phyloP scores from a whole-genome alignment of 1,139 yeast species.

The Kodamaea ohmeri region DNA sequence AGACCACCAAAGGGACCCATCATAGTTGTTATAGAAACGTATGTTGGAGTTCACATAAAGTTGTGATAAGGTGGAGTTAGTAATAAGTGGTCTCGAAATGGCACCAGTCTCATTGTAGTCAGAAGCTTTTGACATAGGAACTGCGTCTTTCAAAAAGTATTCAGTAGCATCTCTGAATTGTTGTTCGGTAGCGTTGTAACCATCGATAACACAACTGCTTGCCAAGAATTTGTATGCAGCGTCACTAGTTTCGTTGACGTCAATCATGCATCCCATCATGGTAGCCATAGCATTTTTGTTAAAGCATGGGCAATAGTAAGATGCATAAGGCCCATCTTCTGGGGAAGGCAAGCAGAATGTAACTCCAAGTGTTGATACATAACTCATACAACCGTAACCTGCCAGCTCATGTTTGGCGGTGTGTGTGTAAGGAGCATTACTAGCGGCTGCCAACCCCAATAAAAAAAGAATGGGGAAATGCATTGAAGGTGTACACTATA shows the following conservation, averaged over 20 bases:
- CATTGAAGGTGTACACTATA: too few relatives aligned
- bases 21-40: constrained; percentile 28
- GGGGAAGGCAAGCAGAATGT: constrained; percentile 3
- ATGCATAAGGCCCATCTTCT: neutral
- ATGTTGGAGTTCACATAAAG: constrained; percentile 2
- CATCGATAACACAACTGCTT: neutral
- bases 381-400: neutral
- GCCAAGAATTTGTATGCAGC: neutral
- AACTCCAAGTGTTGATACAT: too few relatives aligned
- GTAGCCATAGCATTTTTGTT: constrained; percentile 8
- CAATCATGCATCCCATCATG: constrained; percentile 6
- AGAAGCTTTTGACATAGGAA: constrained; percentile 2
- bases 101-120: constrained; percentile 6
- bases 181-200: constrained; percentile 3
- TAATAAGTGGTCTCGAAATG: constrained; percentile 6
- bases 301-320: constrained; percentile 10
- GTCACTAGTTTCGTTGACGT: neutral
- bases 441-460: neutral
- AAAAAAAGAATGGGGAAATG: neutral
- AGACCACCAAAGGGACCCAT: constrained; percentile 45
- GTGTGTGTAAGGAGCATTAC: neutral
- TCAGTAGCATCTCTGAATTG: neutral
- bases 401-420: neutral
- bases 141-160: neutral
- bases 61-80: neutral